These are phyloP conservation scores for Letharia lupina DNA, from an alignment of 495 filamentous ascomycete species.

Conservation along the genomic window DNA sequence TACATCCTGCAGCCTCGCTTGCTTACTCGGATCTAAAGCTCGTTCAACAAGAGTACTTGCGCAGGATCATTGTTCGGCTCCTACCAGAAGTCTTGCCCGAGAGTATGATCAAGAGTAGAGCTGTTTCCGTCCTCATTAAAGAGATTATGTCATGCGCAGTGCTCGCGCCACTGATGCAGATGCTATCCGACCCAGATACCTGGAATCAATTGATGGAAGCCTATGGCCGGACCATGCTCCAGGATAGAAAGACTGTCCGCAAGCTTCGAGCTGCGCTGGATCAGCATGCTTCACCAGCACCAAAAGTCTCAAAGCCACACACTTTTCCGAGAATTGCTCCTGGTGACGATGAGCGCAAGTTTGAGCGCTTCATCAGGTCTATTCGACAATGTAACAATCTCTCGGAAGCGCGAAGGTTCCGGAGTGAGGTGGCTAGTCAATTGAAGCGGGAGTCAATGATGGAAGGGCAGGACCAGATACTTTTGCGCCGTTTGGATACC, in stretches of 20 bases:
- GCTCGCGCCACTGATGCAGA: slow-evolving; percentile 58
- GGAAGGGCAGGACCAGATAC: slow-evolving; percentile 72
- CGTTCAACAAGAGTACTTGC: slow-evolving; percentile 78
- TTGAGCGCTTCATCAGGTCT: slow-evolving; percentile 87
- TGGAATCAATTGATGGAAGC: slow-evolving; percentile 96
- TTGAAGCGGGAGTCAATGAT: slow-evolving; percentile 75
- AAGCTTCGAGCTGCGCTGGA: slow-evolving; percentile 91
- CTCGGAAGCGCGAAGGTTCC: slow-evolving; percentile 86
- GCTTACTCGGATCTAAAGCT: slow-evolving; percentile 71
- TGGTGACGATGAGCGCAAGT: slow-evolving; percentile 76
- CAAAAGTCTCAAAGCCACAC: slow-evolving; percentile 53
- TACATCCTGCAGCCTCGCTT: slow-evolving; percentile 83
- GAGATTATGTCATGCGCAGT: slow-evolving; percentile 78
- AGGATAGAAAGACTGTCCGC: slow-evolving; percentile 91
- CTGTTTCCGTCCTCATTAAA: slow-evolving; percentile 68
- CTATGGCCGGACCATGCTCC: slow-evolving; percentile 77
- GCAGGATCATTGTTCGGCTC: slow-evolving; percentile 57
- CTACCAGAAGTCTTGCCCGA: slow-evolving; percentile 70
- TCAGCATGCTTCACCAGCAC: slow-evolving; percentile 81
- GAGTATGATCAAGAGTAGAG: slow-evolving; percentile 64
- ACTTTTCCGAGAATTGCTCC: slow-evolving; percentile 60
- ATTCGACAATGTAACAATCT: slow-evolving; percentile 83
- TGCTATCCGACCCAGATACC: slow-evolving; percentile 81
- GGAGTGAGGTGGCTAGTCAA: slow-evolving; percentile 88
- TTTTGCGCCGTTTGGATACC: slow-evolving; percentile 79